These are phyloP conservation scores for Yarrowia yakushimensis DNA, from an alignment of 805 yeast genomes.

Conservation along the genomic window DNA sequence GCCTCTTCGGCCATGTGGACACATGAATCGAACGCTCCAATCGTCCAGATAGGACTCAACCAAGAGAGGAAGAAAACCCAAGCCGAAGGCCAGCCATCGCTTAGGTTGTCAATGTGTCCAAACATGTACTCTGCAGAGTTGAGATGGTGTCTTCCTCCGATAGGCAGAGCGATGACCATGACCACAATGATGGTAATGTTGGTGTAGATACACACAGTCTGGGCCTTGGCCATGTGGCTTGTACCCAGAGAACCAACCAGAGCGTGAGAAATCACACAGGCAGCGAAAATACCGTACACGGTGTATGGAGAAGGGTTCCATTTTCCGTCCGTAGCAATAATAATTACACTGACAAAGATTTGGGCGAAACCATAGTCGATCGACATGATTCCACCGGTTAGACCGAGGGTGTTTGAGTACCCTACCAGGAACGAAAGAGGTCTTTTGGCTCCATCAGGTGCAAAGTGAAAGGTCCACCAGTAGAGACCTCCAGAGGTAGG, in stretches of 20 bases:
- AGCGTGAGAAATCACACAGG: constrained; percentile 52
- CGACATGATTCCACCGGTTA: constrained; percentile 63
- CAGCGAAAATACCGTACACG: constrained; percentile 64
- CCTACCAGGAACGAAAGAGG: constrained; percentile 61
- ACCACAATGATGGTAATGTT: constrained; percentile 53
- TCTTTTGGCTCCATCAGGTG: constrained; percentile 53
- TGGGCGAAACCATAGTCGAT: constrained; percentile 69
- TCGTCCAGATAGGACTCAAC: constrained; percentile 73
- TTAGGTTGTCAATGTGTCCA: constrained; percentile 47
- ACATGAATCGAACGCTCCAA: constrained; percentile 64
- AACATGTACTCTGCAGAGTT: constrained; percentile 54
- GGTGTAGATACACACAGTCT: constrained; percentile 53
- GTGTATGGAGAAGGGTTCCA: constrained; percentile 53
- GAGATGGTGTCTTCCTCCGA: constrained; percentile 37
- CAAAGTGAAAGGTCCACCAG: constrained; percentile 63
- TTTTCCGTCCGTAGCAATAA: constrained; percentile 49
- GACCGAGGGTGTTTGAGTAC: constrained; percentile 61
- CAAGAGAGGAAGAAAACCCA: constrained; percentile 53
- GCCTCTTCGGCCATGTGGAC: constrained; percentile 64
- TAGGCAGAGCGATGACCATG: constrained; percentile 37
- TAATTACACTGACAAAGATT: constrained; percentile 43
- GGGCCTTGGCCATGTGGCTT: constrained; percentile 53
- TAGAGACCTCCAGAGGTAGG: constrained; percentile 77
- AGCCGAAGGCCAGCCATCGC: constrained; percentile 55
- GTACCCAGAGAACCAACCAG: constrained; percentile 56